A percentile compares a stretch with the other conserved stretches of the same genome.
Conservation (phyloP, 805 yeast species). For the Komagataella populi region DNA sequence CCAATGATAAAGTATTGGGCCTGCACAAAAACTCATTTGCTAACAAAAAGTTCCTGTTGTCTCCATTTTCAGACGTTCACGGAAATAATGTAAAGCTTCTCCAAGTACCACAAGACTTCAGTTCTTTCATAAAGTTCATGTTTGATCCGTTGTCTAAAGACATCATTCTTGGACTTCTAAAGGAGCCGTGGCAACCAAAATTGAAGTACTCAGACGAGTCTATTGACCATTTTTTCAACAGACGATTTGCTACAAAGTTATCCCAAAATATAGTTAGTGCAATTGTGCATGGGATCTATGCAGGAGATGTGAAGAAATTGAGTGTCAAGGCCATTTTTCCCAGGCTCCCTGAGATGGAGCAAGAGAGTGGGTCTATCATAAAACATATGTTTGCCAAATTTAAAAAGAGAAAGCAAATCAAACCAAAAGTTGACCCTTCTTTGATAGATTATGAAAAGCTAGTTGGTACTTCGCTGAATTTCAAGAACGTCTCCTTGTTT, state of each 20-base stretch:
- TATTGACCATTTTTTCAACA: slow-evolving; percentile 46
- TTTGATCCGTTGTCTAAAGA: slow-evolving; percentile 30
- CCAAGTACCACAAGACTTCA: slow-evolving; percentile 36
- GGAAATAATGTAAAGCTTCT: slow-evolving; percentile 26
- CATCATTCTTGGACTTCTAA: slow-evolving; percentile 26
- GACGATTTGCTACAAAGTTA: slow-evolving; percentile 58
- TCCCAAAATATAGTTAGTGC: slow-evolving; percentile 62
- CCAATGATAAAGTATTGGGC: slow-evolving; percentile 38
- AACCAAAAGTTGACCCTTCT: slow-evolving; percentile 10
- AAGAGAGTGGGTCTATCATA: slow-evolving; percentile 41
- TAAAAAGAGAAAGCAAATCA: background rate
- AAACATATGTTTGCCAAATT: slow-evolving; percentile 16
- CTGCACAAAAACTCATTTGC: slow-evolving; percentile 47
- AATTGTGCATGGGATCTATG: slow-evolving; percentile 78
- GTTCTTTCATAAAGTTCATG: slow-evolving; percentile 20
- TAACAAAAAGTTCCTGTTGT: slow-evolving; percentile 57
- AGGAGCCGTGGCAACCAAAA: slow-evolving; percentile 33
- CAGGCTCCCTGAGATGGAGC: slow-evolving; percentile 41
- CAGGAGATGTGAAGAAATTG: slow-evolving; percentile 59
- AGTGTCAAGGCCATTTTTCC: slow-evolving; percentile 55
- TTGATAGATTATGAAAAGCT: slow-evolving; percentile 23
- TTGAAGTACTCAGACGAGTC: slow-evolving; percentile 45
- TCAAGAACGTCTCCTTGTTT: slow-evolving; percentile 19
- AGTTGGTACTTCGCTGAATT: slow-evolving; percentile 25
- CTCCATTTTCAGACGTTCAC: slow-evolving; percentile 8